Evolutionary conservation across 2,329 filamentous ascomycete species (phyloP), one percentile per base, ranked within the genome.

Genomic region (Phoma sp.): DNA sequence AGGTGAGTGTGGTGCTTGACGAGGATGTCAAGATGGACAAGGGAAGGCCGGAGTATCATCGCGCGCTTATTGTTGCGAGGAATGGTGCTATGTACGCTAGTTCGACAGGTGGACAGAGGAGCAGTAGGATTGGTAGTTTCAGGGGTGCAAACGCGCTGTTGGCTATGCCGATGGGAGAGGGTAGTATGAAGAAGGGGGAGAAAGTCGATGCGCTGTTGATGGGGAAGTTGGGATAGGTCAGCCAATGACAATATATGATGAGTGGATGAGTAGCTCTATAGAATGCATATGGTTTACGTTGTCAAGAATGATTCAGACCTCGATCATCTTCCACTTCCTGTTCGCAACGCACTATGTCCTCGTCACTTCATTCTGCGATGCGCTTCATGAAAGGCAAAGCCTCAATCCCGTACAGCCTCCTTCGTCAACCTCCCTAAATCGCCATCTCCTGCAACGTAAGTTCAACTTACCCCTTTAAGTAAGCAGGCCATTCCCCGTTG

Each of bases 51-150:
- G 95, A 99, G 73, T 99, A 96, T 74, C 94, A 97, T 72, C 88
- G 95, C n/a, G 92, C 88, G 0, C 78, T 92, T 2, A 86, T 96
- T 2, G 81, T 80, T 0, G 85, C 86, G 1, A 81, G 76, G 10
- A 71, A 93, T 65, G 93, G 93, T 0, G 67, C 78, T 8, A 75
- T 98, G 43, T 80, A 85, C 56, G 95, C 92, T 0, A 85, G 80
- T 27, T 96, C 92, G 69, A 99, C 95, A 0, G 95, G 95, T 6
- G 87, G 89, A 3, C 95, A 99, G 79, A 83, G 95, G 46, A 98
- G 94, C 74, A 96, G 91, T 15, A 85, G 87, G 58, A 92, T 99
- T 2, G 92, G 92, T 0, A 98, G 94, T 74, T 81, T 98, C 64
- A 90, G 88, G 58, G 88, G 89, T 19, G 94, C 95, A 2, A 99